A percentile compares a stretch with the other conserved stretches of the same genome.
Evolutionary conservation across 805 yeast genomes (phyloP).

Genomic region (Cyberlindnera mycetangii): DNA sequence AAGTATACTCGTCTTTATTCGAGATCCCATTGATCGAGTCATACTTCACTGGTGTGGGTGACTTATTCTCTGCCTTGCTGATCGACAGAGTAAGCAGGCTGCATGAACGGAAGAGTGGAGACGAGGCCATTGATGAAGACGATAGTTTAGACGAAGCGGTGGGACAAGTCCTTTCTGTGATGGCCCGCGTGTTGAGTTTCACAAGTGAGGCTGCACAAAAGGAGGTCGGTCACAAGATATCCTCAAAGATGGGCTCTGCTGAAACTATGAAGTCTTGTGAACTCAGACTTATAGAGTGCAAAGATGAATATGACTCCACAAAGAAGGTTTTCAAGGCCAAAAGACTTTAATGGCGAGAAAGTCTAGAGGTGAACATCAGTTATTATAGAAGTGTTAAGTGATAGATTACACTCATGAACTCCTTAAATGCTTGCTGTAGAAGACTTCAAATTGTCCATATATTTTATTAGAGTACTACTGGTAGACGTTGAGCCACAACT

Average conservation of each 20-base stretch:
- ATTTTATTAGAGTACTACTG: no score
- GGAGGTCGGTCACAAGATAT: constrained; percentile 37
- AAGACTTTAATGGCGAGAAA: constrained; percentile 1
- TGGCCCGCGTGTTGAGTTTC: constrained; percentile 47
- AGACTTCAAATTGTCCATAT: no score
- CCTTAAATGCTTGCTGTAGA: no score
- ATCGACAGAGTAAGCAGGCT: constrained; percentile 53
- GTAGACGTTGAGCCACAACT: no score
- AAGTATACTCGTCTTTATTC: constrained; percentile 29
- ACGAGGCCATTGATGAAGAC: background rate
- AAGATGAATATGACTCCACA: constrained; percentile 31
- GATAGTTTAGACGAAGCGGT: constrained; percentile 35
- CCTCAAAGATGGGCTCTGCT: constrained; percentile 52
- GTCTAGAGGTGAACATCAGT: background rate
- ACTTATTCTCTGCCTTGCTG: constrained; percentile 77
- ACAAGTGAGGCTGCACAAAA: constrained; percentile 41
- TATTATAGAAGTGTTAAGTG: no score
- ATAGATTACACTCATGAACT: no score
- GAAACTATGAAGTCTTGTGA: constrained; percentile 72
- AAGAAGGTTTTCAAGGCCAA: constrained; percentile 15
- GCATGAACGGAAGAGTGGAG: constrained; percentile 2
- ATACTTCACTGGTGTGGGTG: constrained; percentile 95
- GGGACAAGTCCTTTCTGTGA: constrained; percentile 53
- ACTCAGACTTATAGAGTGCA: constrained; percentile 61
- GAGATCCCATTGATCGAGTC: constrained; percentile 64